Conservation (phyloP, 2,329 filamentous ascomycete genomes). For the Arthroderma sp. region DNA sequence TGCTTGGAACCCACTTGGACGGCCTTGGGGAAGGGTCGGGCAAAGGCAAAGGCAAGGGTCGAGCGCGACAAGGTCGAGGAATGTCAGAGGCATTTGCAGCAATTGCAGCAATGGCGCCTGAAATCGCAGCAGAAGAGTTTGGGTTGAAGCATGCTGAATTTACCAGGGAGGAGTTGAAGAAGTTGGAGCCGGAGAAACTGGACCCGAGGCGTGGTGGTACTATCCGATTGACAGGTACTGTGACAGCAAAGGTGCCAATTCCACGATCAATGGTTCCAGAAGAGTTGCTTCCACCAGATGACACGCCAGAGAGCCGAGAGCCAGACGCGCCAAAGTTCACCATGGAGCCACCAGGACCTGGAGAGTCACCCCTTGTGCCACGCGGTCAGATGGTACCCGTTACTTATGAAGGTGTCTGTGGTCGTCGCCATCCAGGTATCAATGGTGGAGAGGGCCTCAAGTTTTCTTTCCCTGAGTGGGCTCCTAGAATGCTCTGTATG, state of each 20-base stretch:
- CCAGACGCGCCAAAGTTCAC: not conserved
- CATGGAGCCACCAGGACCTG: not conserved
- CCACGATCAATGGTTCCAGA: too few relatives aligned
- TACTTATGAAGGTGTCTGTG: constrained; percentile 1
- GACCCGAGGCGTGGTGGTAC: too few relatives aligned
- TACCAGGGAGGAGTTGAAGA: too few relatives aligned
- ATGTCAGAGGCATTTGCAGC: not conserved
- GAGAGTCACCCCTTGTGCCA: not conserved
- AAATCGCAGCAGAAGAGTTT: too few relatives aligned
- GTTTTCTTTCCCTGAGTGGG: constrained; percentile 2
- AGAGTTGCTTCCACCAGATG: too few relatives aligned
- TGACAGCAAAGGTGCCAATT: too few relatives aligned
- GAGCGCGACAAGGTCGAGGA: not conserved
- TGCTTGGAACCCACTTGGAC: not conserved
- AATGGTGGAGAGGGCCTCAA: constrained; percentile 3
- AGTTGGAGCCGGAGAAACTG: too few relatives aligned
- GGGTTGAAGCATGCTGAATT: too few relatives aligned
- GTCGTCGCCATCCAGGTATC: constrained; percentile 1
- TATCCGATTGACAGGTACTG: too few relatives aligned
- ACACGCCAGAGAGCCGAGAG: too few relatives aligned
- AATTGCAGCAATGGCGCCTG: not conserved
- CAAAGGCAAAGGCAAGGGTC: not conserved
- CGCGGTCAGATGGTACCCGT: not conserved
- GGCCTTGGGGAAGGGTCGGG: not conserved
- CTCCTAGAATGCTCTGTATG: not conserved